phyloP scores from a whole-genome alignment of 2,329 filamentous ascomycete species.

The Phaeosphaeria sp. region DNA sequence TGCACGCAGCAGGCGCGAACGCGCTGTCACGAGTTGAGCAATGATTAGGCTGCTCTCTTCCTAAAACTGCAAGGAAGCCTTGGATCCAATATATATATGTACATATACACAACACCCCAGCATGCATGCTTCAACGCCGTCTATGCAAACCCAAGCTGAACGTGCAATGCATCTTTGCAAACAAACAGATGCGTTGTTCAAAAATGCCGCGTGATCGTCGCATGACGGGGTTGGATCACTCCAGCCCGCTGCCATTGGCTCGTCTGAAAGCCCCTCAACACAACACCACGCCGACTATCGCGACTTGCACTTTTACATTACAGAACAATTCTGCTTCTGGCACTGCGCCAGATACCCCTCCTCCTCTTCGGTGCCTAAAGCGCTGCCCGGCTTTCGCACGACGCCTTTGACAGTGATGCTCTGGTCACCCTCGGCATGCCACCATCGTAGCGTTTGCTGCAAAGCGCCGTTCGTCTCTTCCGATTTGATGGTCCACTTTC shows the following conservation, averaged over 20 bases:
- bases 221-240: constrained; percentile 19
- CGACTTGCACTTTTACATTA: constrained; percentile 47
- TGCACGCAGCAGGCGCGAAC: too few species aligned
- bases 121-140: neutral
- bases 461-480: constrained; percentile 73
- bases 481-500: constrained; percentile 85
- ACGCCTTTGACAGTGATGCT: constrained; percentile 77
- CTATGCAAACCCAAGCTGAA: neutral
- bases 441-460: constrained; percentile 85
- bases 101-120: neutral
- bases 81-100: too few species aligned
- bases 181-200: neutral
- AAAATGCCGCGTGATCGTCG: constrained; percentile 26
- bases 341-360: constrained; percentile 77
- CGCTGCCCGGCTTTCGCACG: constrained; percentile 62
- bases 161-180: neutral
- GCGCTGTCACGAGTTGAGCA: too few species aligned
- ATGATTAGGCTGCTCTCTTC: neutral
- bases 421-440: constrained; percentile 88
- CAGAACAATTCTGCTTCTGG: constrained; percentile 51
- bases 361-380: constrained; percentile 68
- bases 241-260: constrained; percentile 15
- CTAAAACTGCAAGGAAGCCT: too few species aligned
- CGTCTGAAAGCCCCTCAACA: constrained; percentile 12
- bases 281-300: constrained; percentile 15